Conservation (phyloP, 1,284 basidiomycete species). For the Testicularia cyperi region DNA sequence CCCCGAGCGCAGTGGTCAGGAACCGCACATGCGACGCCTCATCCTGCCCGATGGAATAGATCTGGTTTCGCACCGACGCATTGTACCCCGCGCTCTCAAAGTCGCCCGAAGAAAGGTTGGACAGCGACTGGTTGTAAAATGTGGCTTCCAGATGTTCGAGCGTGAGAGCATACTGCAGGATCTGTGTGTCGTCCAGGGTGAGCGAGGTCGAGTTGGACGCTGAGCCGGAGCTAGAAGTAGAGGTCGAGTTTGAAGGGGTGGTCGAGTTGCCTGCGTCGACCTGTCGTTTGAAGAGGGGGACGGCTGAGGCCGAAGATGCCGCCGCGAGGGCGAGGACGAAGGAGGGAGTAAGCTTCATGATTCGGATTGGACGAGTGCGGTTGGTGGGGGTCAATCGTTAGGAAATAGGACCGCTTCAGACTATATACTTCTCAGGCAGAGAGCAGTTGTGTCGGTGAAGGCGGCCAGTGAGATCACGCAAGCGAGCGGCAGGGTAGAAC, state of each 20-base stretch:
- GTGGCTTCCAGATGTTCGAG: conserved; percentile 49
- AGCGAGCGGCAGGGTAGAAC: too few species aligned
- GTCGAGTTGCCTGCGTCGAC: too few species aligned
- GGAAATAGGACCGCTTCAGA: too few species aligned
- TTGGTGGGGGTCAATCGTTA: too few species aligned
- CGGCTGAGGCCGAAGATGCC: conserved; percentile 14
- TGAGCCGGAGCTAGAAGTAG: not conserved
- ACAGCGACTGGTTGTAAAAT: conserved; percentile 42
- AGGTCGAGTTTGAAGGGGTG: too few species aligned
- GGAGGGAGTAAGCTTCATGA: conserved; percentile 25
- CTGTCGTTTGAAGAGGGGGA: conserved; percentile 17
- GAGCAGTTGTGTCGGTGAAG: too few species aligned
- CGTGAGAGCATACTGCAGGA: conserved; percentile 45
- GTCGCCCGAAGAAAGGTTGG: conserved; percentile 18
- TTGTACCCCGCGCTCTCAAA: conserved; percentile 35
- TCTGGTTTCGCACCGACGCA: conserved; percentile 26
- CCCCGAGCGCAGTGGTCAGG: conserved; percentile 22
- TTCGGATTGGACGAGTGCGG: too few species aligned
- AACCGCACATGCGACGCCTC: conserved; percentile 27
- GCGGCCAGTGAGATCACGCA: too few species aligned
- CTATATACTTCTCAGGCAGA: too few species aligned
- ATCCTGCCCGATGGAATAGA: conserved; percentile 40
- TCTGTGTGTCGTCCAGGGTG: conserved; percentile 39
- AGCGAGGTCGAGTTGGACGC: too few species aligned
- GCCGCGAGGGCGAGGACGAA: conserved; percentile 24